Evolutionary conservation across 2,329 filamentous ascomycete genomes (phyloP), one percentile per base, ranked within the genome.

Genomic region (Elsinoe arachidis): DNA sequence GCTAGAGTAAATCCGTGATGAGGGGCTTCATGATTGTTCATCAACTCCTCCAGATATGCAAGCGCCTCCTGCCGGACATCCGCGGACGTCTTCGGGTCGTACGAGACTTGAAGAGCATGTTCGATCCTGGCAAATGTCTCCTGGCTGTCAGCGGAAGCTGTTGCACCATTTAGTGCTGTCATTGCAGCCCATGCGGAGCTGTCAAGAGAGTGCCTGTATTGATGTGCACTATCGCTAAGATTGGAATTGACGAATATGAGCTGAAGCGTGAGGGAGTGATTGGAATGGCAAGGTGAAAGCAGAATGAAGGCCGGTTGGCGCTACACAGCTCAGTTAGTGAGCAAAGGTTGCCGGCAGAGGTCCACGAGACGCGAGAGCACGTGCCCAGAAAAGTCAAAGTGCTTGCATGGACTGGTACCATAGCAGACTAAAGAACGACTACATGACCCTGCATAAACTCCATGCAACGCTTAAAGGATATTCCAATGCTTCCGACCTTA

Each of bases 1-100:
- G 91, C 91, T 59, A 99, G 81, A 21, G 81, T 80, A 73, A 89
- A 95, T 63, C 93, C 93, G 74, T 93, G 86, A 51, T 87, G 83
- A 1, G 90, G 89, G 4, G 92, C 91, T 66, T 91, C 84, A 58
- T 82, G 78, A 65, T 87, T 82, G 47, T 82, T 79, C 74, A 96
- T 97, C 66, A 95, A 81, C 19, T 86, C 76, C 69, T 99, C 93
- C 63, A 99, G 85, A 68, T 90, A 96, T 37, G 82, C 74, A 62
- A 93, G 87, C 46, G 93, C 93, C 70, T 93, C 82, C 69, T 87
- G 82, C 62, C 93, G 88, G 56, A 86, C 79, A 62, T 88, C 81
- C 72, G 96, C 96, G 62, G 84, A 80, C 39, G 91, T 92, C 60
- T 83, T 80, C 10, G 91, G 83, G 68, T 83, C 86, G 75, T 97